phyloP scores from a whole-genome alignment of 495 filamentous ascomycete species.

The Podospora tetraspora region DNA sequence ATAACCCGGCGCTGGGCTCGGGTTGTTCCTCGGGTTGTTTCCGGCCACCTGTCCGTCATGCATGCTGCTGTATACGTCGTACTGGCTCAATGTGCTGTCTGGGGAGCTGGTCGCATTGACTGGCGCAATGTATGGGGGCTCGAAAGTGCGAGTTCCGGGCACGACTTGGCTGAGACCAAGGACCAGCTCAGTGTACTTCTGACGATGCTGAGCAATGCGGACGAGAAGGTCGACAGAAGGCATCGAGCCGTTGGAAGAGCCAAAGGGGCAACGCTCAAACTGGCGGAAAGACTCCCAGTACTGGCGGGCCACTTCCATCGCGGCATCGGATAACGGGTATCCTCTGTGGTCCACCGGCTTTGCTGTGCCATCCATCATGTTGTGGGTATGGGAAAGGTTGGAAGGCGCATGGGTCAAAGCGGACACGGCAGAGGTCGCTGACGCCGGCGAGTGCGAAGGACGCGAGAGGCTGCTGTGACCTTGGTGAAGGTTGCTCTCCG shows the following conservation, averaged over 20 bases:
- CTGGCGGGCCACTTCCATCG: not conserved
- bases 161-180: not conserved
- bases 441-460: not conserved
- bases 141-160: not conserved
- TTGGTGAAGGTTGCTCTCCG: not conserved
- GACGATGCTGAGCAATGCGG: not conserved
- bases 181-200: not conserved
- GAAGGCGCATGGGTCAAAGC: not conserved
- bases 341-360: not conserved
- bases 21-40: not conserved
- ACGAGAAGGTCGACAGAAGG: not conserved
- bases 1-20: not conserved
- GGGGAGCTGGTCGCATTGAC: too few relatives aligned
- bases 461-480: not conserved
- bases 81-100: too few relatives aligned
- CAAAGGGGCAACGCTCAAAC: not conserved
- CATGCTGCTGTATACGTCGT: too few relatives aligned
- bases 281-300: not conserved
- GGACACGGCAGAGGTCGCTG: not conserved
- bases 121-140: not conserved
- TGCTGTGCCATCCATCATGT: not conserved
- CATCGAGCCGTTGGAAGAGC: not conserved
- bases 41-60: too few relatives aligned
- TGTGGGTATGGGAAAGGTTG: not conserved
- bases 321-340: not conserved